Conservation (phyloP, 495 filamentous ascomycete species). For the Tuber borchii region DNA sequence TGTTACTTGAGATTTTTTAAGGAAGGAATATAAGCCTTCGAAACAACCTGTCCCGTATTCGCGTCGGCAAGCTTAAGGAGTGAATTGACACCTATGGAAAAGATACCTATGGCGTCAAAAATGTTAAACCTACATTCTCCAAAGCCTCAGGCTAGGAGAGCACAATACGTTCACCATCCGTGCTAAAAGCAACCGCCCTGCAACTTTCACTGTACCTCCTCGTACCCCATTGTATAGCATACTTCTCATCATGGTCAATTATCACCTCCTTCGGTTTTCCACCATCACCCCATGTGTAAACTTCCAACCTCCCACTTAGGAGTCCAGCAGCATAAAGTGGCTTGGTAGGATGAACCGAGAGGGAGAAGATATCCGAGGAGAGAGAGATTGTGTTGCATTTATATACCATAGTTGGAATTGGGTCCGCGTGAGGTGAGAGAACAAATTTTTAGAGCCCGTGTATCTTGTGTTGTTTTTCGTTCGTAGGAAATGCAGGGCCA, state of each 20-base stretch:
- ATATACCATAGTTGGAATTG: conserved; percentile 21
- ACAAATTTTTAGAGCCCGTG: background rate
- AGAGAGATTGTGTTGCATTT: conserved; percentile 54
- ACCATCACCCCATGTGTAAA: conserved; percentile 60
- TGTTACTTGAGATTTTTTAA: conserved; percentile 47
- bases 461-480: background rate
- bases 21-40: conserved; percentile 56
- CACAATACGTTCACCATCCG: conserved; percentile 59
- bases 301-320: conserved; percentile 76
- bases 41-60: conserved; percentile 69
- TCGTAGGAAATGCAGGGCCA: background rate
- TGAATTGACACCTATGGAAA: conserved; percentile 84
- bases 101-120: conserved; percentile 51
- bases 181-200: conserved; percentile 65
- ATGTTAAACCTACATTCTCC: background rate
- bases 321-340: conserved; percentile 82
- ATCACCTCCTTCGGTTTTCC: conserved; percentile 31
- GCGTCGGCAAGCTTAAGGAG: conserved; percentile 79
- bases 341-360: conserved; percentile 74
- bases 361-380: conserved; percentile 77
- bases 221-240: conserved; percentile 60
- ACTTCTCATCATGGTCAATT: conserved; percentile 47
- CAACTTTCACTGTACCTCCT: conserved; percentile 89
- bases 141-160: background rate
- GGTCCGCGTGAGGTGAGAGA: background rate